phyloP scores from a whole-genome alignment of 257 asterid genomes.

The Ilex asprella region DNA sequence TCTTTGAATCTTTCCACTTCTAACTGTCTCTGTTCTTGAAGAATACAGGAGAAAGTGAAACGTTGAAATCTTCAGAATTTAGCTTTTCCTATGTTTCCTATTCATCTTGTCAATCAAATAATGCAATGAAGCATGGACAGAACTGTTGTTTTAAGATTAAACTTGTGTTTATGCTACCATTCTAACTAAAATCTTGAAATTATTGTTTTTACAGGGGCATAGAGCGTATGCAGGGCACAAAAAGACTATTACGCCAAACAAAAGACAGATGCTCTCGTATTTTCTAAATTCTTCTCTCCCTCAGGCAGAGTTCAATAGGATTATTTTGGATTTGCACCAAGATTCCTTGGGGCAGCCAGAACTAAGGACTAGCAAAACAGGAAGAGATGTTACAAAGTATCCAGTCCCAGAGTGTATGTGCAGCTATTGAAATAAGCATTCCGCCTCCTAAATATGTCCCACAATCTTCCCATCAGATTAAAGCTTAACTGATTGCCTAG shows the following conservation, averaged over 20 bases:
- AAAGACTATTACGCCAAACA: slow-evolving; percentile 85
- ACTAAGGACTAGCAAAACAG: slow-evolving; percentile 59
- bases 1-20: too few species aligned
- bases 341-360: slow-evolving; percentile 88
- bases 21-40: too few species aligned
- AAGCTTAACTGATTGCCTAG: neutral
- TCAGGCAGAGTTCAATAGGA: slow-evolving; percentile 50
- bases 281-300: slow-evolving; percentile 68
- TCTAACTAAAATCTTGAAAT: neutral
- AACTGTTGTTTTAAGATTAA: too few species aligned
- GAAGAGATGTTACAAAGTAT: slow-evolving; percentile 82
- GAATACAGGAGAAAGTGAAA: too few species aligned
- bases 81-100: too few species aligned
- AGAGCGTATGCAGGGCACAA: slow-evolving; percentile 90
- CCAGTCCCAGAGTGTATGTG: slow-evolving; percentile 95
- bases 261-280: slow-evolving; percentile 74
- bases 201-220: slow-evolving; percentile 51
- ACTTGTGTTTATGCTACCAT: neutral
- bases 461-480: neutral
- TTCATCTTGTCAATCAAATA: too few species aligned
- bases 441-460: slow-evolving; percentile 12
- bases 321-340: slow-evolving; percentile 54
- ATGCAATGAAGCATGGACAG: too few species aligned
- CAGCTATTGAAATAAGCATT: slow-evolving; percentile 28
- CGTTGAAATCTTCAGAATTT: too few species aligned